These are phyloP conservation scores for Globisporangium mamillatum DNA, from an alignment of 352 stramenopile genomes.

Conservation along the genomic window DNA sequence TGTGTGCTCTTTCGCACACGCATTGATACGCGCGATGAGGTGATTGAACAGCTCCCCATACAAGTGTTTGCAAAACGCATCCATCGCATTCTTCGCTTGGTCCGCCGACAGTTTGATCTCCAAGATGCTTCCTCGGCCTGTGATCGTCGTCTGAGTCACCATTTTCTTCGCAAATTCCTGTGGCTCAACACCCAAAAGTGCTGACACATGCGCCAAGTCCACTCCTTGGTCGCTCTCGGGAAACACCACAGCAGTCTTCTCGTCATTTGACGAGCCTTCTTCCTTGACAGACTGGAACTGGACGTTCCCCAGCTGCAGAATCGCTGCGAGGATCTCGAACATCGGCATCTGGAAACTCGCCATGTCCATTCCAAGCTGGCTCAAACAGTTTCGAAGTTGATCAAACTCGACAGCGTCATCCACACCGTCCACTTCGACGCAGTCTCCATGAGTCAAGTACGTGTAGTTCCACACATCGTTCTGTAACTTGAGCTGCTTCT, in stretches of 20 bases:
- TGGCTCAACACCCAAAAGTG: conserved; percentile 52
- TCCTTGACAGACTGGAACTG: conserved; percentile 39
- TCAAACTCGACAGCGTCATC: conserved; percentile 74
- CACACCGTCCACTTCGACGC: conserved; percentile 69
- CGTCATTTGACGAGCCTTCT: conserved; percentile 19
- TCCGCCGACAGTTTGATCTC: conserved; percentile 70
- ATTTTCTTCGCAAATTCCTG: conserved; percentile 74
- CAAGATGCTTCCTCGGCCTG: conserved; percentile 65
- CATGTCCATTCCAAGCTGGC: conserved; percentile 66
- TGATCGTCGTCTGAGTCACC: conserved; percentile 81
- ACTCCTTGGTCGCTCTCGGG: conserved; percentile 51
- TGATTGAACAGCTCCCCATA: conserved; percentile 82
- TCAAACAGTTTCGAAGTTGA: conserved; percentile 58
- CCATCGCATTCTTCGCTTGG: conserved; percentile 78
- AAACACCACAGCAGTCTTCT: conserved; percentile 44
- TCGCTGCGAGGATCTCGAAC: conserved; percentile 67
- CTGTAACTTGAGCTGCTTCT: conserved; percentile 29
- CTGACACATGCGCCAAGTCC: conserved; percentile 53
- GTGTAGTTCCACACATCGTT: conserved; percentile 68
- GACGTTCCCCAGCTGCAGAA: conserved; percentile 73
- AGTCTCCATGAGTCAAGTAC: conserved; percentile 71
- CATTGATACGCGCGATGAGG: conserved; percentile 73
- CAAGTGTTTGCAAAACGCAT: conserved; percentile 84
- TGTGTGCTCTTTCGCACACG: conserved; percentile 61
- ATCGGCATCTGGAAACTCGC: conserved; percentile 61